phyloP scores from a whole-genome alignment of 345 rosid genomes.

The Luvunga scandens region DNA sequence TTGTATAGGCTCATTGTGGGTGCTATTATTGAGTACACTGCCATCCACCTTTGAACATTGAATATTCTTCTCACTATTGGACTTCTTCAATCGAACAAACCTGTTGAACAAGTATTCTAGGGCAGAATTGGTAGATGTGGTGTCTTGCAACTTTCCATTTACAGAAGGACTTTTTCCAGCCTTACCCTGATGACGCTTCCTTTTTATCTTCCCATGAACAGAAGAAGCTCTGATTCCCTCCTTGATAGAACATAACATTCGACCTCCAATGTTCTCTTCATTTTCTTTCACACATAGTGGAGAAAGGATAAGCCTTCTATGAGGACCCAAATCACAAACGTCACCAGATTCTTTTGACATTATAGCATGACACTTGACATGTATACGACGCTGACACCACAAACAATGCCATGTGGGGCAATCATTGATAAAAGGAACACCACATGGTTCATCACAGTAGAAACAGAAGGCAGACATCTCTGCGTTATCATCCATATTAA shows the following conservation, averaged over 20 bases:
- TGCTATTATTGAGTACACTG: conserved; percentile 23
- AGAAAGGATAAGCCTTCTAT: conserved; percentile 55
- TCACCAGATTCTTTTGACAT: conserved; percentile 66
- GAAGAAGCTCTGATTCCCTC: conserved; percentile 40
- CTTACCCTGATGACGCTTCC: conserved; percentile 38
- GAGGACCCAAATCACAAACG: conserved; percentile 62
- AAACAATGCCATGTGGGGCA: conserved; percentile 74
- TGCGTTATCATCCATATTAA: conserved; percentile 51
- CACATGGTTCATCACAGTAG: conserved; percentile 66
- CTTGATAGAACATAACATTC: conserved; percentile 35
- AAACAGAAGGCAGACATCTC: conserved; percentile 65
- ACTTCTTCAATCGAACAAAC: conserved; percentile 45
- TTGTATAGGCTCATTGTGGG: conserved; percentile 30
- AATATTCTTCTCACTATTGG: conserved; percentile 39
- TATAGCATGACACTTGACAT: conserved; percentile 58
- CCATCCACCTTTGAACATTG: conserved; percentile 35
- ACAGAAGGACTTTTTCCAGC: conserved; percentile 32
- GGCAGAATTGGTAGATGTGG: conserved; percentile 32
- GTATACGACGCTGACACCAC: conserved; percentile 72
- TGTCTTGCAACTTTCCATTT: conserved; percentile 39
- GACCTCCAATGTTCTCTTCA: conserved; percentile 33
- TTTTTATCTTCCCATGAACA: conserved; percentile 40
- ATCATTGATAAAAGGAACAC: conserved; percentile 61
- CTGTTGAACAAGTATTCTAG: conserved; percentile 32
- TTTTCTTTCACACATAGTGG: conserved; percentile 54